A percentile compares a stretch with the other conserved stretches of the same genome.
These are phyloP conservation scores for Wickerhamiella australiensis DNA, from an alignment of 805 yeast genomes.

Conservation along the genomic window DNA sequence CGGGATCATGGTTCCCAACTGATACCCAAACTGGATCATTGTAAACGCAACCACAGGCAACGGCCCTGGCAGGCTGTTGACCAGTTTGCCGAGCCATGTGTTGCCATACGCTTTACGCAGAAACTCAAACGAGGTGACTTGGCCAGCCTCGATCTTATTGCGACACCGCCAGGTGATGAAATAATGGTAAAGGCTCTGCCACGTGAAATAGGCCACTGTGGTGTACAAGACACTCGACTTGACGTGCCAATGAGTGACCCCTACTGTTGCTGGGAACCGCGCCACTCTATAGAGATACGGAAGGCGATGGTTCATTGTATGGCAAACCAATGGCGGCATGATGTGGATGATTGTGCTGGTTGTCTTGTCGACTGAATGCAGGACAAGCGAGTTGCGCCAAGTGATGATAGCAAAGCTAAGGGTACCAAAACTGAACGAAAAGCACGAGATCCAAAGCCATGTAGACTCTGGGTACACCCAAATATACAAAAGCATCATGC, in stretches of 20 bases:
- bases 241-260: constrained; percentile 59
- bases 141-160: constrained; percentile 72
- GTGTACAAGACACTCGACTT: constrained; percentile 63
- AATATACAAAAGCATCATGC: constrained; percentile 52
- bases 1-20: constrained; percentile 70
- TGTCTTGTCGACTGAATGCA: constrained; percentile 84
- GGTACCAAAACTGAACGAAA: constrained; percentile 80
- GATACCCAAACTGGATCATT: constrained; percentile 75
- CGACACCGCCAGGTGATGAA: constrained; percentile 74
- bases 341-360: constrained; percentile 86
- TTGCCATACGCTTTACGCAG: constrained; percentile 60
- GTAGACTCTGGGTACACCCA: constrained; percentile 75
- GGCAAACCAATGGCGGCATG: constrained; percentile 79
- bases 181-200: constrained; percentile 88
- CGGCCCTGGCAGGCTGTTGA: constrained; percentile 70
- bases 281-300: constrained; percentile 36
- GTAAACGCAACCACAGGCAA: constrained; percentile 84
- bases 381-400: constrained; percentile 87
- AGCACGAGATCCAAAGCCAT: constrained; percentile 66
- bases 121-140: constrained; percentile 78
- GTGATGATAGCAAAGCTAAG: constrained; percentile 87
- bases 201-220: constrained; percentile 64
- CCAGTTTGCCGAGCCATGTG: constrained; percentile 57
- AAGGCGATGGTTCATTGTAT: constrained; percentile 74
- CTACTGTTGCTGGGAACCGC: constrained; percentile 74